Evolutionary conservation across 2,329 filamentous ascomycete genomes (phyloP).

Genomic region (Trichothecium sympodiale): DNA sequence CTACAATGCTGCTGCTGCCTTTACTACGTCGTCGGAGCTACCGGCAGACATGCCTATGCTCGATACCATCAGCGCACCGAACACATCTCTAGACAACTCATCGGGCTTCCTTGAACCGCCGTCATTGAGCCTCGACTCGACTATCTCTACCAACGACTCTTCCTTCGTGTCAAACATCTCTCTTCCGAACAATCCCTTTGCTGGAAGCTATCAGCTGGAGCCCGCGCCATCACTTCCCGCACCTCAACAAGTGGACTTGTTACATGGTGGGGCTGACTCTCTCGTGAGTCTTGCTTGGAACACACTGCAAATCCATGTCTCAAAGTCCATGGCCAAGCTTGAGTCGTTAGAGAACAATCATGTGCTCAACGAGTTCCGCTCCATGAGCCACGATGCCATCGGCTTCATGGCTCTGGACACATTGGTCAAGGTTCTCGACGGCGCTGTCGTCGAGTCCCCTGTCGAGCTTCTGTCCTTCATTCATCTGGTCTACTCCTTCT

Average conservation of each 20-base stretch:
- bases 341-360: constrained; percentile 25
- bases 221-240: no score
- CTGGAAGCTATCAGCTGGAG: no score
- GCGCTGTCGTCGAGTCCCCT: constrained; percentile 24
- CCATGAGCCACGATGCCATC: constrained; percentile 26
- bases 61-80: constrained; percentile 16
- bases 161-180: constrained; percentile 25
- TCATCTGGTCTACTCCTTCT: constrained; percentile 40
- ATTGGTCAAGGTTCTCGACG: constrained; percentile 27
- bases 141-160: constrained; percentile 18
- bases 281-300: constrained; percentile 34
- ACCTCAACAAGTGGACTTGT: constrained; percentile 2
- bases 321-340: constrained; percentile 32
- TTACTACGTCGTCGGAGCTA: constrained; percentile 26
- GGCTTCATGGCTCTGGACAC: constrained; percentile 28
- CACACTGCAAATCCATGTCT: constrained; percentile 32
- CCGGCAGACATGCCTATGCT: constrained; percentile 28
- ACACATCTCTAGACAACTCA: constrained; percentile 13
- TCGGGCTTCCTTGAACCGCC: constrained; percentile 20
- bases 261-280: constrained; percentile 13
- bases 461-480: constrained; percentile 38
- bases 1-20: constrained; percentile 16
- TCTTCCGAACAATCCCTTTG: constrained; percentile 18
- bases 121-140: constrained; percentile 23
- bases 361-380: constrained; percentile 28